A percentile compares a stretch with the other conserved stretches of the same genome.
Conservation (phyloP, 2,329 filamentous ascomycete species). For the Fusarium sp. region DNA sequence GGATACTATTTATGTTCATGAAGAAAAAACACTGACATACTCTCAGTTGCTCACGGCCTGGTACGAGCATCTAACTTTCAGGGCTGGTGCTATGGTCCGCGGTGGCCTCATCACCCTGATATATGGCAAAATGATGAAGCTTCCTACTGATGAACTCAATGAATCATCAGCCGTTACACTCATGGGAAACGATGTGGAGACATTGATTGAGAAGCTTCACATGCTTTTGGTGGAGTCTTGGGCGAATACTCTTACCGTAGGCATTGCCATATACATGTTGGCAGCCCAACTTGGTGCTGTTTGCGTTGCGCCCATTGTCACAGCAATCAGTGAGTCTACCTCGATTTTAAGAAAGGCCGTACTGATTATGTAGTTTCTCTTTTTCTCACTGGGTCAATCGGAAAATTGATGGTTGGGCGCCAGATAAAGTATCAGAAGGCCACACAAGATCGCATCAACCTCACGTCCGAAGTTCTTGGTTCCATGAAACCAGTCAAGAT, state of each 20-base stretch:
- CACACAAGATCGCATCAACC: conserved; percentile 54
- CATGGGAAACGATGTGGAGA: conserved; percentile 55
- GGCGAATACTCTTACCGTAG: conserved; percentile 52
- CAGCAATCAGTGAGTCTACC: conserved; percentile 48
- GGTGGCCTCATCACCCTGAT: conserved; percentile 52
- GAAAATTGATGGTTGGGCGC: conserved; percentile 48
- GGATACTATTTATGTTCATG: fast-evolving
- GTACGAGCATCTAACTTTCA: conserved; percentile 53
- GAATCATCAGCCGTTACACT: conserved; percentile 51
- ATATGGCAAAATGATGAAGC: conserved; percentile 51
- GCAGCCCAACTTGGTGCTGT: conserved; percentile 53
- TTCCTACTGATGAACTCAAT: conserved; percentile 47
- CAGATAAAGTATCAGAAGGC: conserved; percentile 53
- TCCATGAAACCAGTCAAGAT: conserved; percentile 56
- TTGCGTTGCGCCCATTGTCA: conserved; percentile 53
- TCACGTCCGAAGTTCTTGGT: conserved; percentile 52
- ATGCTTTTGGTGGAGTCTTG: conserved; percentile 52
- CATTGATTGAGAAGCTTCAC: conserved; percentile 48
- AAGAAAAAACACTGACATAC: background rate
- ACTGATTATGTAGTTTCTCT: conserved; percentile 41
- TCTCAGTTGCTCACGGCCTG: conserved; percentile 47
- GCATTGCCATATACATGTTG: conserved; percentile 52
- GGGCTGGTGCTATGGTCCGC: conserved; percentile 51
- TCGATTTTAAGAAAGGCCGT: fast-evolving
- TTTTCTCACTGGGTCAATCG: conserved; percentile 39